Conservation (phyloP, 192 early-diverging fungal genomes). For the Umbelopsis sp. region DNA sequence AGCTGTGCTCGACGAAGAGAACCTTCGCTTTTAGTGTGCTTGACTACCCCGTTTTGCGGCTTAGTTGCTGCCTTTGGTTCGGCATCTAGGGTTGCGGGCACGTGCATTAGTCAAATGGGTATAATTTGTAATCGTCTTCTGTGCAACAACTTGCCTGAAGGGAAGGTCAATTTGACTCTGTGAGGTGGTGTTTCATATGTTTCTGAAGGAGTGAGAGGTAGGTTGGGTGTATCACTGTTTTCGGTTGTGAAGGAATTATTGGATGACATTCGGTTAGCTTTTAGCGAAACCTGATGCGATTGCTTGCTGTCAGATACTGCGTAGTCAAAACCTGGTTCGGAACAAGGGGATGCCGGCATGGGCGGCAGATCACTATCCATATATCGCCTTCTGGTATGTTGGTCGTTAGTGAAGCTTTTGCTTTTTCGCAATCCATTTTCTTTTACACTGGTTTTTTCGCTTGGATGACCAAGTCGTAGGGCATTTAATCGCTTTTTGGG, state of each 20-base stretch:
- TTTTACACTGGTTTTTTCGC: not conserved
- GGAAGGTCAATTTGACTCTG: not conserved
- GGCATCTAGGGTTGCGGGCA: not conserved
- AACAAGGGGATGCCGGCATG: not conserved
- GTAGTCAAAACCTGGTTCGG: not conserved
- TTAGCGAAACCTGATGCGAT: not conserved
- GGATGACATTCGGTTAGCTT: not conserved
- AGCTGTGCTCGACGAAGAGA: not conserved
- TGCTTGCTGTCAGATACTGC: not conserved
- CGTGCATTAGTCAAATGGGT: not conserved
- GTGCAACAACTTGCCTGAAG: not conserved
- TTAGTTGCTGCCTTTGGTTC: not conserved
- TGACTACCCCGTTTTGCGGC: not conserved
- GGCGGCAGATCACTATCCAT: not conserved
- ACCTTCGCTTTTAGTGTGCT: not conserved
- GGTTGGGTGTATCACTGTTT: not conserved
- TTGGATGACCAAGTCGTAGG: not conserved
- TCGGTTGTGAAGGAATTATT: not conserved
- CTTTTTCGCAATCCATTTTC: not conserved
- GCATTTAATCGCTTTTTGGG: not conserved
- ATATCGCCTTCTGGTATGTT: not conserved
- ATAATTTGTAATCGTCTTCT: too few species aligned
- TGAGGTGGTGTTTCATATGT: not conserved
- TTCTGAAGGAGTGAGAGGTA: conserved; percentile 4
- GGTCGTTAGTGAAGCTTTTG: not conserved